Base-by-base conservation (phyloP, 345 rosid species). In the Dipteronia sinensis region DNA sequence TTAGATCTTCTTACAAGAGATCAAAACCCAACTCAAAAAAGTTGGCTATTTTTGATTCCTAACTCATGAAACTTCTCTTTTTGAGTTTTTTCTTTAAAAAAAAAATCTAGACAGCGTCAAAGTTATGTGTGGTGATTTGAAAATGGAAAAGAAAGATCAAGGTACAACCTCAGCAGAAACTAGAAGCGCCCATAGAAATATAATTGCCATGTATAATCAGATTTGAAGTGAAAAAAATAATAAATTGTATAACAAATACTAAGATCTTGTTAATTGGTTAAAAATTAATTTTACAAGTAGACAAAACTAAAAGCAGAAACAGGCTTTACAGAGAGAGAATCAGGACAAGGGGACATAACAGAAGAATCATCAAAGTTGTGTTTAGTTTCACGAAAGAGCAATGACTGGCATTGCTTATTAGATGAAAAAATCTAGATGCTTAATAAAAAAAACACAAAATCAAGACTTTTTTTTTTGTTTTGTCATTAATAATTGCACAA, bases 1-100 rank as follows among this genome's bases (percentile, higher is more conserved):
- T 47, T 31, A 46, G 70, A 65, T 73, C 25, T 73, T 67, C 51
- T 20, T 10, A 7, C 5, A 65, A 29, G 22, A 1, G 31, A 79
- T 68, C 56, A 76, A 69, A 19, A 16, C 29, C 84, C 72, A 42
- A 56, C 72, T 67, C n/a, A 75, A 31, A 78, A 78, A 76, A 76
- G 47, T 66, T 2, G 29, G 20, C 44, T 9, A 27, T 75, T 65
- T 19, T 1, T 31, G 2, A 22, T 17, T 19, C 7, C 25, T 19
- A 42, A 42, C 46, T 7, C 46, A 42, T 42, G 10, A 8, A 42
- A 42, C 46, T 42, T 8, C 11, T 7, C 4, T 27, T 27, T 27
- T 27, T 27, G 27, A 27, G 27, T 42, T 7, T 59, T 59, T 20
- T n/a, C 11, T n/a, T 6, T n/a, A 58, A n/a, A n/a, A 58, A 34